Percentiles rank a stretch among this genome's conserved stretches.
These are phyloP conservation scores for Deuterostichococcus epilithicus DNA, from an alignment of 139 green algal genomes.

Conservation along the genomic window DNA sequence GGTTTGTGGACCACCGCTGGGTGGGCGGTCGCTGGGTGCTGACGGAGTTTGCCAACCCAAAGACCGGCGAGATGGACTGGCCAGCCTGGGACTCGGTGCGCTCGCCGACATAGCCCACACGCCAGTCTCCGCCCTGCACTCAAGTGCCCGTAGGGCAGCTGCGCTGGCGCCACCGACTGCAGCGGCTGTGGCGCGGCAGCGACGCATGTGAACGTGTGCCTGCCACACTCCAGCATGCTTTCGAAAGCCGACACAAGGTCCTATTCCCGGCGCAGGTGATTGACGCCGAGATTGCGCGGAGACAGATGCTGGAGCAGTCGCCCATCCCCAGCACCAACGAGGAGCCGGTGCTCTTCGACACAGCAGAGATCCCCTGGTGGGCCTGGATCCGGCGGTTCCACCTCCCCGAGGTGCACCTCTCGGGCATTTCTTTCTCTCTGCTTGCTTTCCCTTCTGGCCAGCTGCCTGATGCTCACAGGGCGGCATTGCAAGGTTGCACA, in stretches of 20 bases:
- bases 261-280: conserved; percentile 60
- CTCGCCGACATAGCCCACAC: too few species aligned
- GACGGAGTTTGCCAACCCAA: conserved; percentile 39
- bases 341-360: conserved; percentile 91
- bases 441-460: too few species aligned
- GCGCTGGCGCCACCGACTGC: too few species aligned
- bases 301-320: conserved; percentile 78
- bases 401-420: conserved; percentile 79
- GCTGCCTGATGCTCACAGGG: too few species aligned
- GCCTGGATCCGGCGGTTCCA: conserved; percentile 93
- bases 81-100: conserved; percentile 44
- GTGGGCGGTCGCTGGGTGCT: conserved; percentile 70
- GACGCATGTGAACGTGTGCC: too few species aligned
- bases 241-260: not conserved
- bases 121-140: too few species aligned
- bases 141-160: too few species aligned
- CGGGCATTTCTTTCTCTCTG: too few species aligned
- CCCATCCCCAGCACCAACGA: conserved; percentile 81
- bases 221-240: not conserved
- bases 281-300: conserved; percentile 85
- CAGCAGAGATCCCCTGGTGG: conserved; percentile 89
- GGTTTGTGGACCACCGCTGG: conserved; percentile 85
- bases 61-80: conserved; percentile 65
- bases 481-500: too few species aligned
- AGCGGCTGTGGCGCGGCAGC: too few species aligned